Evolutionary conservation across 768 basidiomycete genomes (phyloP).

Genomic region (Calocybe gangraenosa): DNA sequence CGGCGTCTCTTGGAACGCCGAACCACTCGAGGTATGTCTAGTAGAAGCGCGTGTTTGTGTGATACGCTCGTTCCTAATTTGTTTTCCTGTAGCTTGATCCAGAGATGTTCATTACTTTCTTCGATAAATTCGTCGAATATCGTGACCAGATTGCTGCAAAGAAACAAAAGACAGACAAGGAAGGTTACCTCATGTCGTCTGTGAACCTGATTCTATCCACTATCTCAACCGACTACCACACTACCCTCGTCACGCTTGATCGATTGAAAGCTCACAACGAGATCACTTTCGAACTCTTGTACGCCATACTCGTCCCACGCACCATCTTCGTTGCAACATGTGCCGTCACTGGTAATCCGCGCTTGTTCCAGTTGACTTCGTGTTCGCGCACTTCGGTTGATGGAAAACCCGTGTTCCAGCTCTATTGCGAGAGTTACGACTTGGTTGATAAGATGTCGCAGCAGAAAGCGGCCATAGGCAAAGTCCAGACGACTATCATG

Average conservation of each 20-base stretch:
- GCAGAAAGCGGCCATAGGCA: slow-evolving; percentile 34
- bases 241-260: slow-evolving; percentile 41
- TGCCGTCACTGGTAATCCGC: slow-evolving; percentile 47
- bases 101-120: slow-evolving; percentile 51
- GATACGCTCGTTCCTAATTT: too few relatives aligned
- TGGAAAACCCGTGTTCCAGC: slow-evolving; percentile 35
- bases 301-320: slow-evolving; percentile 52
- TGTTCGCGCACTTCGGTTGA: slow-evolving; percentile 32
- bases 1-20: slow-evolving; percentile 58
- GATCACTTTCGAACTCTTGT: slow-evolving; percentile 53
- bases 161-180: slow-evolving; percentile 34
- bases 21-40: slow-evolving; percentile 45
- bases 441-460: slow-evolving; percentile 35
- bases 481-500: slow-evolving; percentile 35
- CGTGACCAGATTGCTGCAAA: slow-evolving; percentile 32
- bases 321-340: slow-evolving; percentile 48
- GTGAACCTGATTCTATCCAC: slow-evolving; percentile 48
- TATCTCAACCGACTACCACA: slow-evolving; percentile 44
- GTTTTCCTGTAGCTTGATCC: slow-evolving; percentile 50
- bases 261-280: slow-evolving; percentile 50
- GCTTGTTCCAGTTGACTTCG: slow-evolving; percentile 43
- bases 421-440: slow-evolving; percentile 50
- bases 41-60: background rate
- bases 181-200: slow-evolving; percentile 39
- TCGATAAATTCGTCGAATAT: slow-evolving; percentile 41